phyloP scores from a whole-genome alignment of 2,329 filamentous ascomycete genomes.

The Aspergillus sp. region DNA sequence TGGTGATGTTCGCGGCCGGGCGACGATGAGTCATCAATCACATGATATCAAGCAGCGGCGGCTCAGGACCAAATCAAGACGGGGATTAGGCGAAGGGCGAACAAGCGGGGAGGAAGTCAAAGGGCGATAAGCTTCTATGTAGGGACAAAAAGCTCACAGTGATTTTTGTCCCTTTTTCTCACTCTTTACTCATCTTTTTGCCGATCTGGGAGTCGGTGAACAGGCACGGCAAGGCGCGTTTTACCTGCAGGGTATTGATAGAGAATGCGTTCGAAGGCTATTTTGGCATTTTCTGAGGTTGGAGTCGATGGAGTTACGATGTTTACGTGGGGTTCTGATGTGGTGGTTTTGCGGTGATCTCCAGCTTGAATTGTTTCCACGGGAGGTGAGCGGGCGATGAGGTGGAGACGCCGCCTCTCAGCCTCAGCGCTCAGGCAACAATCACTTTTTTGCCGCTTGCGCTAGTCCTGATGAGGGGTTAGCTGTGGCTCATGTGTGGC shows the following conservation, averaged over 20 bases:
- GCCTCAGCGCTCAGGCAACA: slow-evolving; percentile 6
- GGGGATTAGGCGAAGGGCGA: slow-evolving; percentile 15
- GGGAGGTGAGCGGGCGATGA: not conserved
- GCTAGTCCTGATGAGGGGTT: slow-evolving; percentile 10
- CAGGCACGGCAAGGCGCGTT: not conserved
- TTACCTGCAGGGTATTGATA: not conserved
- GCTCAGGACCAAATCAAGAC: slow-evolving; percentile 17
- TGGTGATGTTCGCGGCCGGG: not conserved
- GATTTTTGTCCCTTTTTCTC: slow-evolving; percentile 1
- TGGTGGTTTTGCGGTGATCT: slow-evolving; percentile 2
- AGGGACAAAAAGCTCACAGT: slow-evolving; percentile 6
- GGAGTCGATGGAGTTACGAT: not conserved
- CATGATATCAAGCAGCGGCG: slow-evolving; percentile 22
- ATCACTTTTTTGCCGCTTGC: not conserved
- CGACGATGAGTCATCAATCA: slow-evolving; percentile 21
- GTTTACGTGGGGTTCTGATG: not conserved
- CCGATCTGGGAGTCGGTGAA: not conserved
- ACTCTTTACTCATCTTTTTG: not conserved
- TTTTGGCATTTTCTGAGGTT: not conserved
- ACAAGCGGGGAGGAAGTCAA: slow-evolving; percentile 30
- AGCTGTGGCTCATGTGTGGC: slow-evolving; percentile 16
- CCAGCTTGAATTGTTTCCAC: not conserved
- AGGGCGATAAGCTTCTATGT: slow-evolving; percentile 34
- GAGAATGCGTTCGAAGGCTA: not conserved
- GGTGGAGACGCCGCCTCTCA: not conserved